Evolutionary conservation across 2,329 filamentous ascomycete genomes (phyloP), one percentile per base, ranked within the genome.

Genomic region (Talaromyces piceae): DNA sequence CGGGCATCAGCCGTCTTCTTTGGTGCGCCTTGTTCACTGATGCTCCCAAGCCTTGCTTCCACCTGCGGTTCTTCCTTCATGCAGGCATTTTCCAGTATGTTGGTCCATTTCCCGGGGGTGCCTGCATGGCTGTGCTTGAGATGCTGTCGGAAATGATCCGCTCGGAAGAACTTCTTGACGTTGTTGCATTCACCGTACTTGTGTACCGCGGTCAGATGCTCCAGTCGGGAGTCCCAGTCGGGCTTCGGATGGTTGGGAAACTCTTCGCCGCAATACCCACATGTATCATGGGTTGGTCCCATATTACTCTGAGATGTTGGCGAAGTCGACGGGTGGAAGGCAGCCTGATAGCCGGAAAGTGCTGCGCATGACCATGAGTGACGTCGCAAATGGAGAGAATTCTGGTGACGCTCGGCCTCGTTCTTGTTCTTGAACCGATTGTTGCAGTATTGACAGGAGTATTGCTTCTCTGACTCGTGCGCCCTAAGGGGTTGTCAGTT

Each of bases 341-440:
- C 91, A 13, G 87, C 83, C 62, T 89, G 82, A 62, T 82, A 88
- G 54, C 81, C 81, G 20, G 76, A 68, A 23, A 98, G 80, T 1
- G 91, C 88, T 27, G 90, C 91, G 68, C 93, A 98, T 9, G 91
- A 96, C 93, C 93, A 98, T 45, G 91, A 96, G 71, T 97, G 90
- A 22, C 87, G 84, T 28, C 91, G 83, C 7, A 97, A 79, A 68
- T 97, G 91, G 9, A 97, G 80, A 12, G 91, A 95, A 63, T 96
- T 97, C 64, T 95, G 91, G 66, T 97, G 91, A 27, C 93, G 83
- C 69, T 97, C 91, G 2, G 91, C 91, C 72, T 97, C 93, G 62
- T 97, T 97, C 73, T 97, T 97, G 73, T 97, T 97, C 72, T 97
- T 97, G 76, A 97, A 97, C 9, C 91, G 84, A 66, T 96, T 96